phyloP scores from a whole-genome alignment of 73 alveolate genomes.

The Urostyla sp. region DNA sequence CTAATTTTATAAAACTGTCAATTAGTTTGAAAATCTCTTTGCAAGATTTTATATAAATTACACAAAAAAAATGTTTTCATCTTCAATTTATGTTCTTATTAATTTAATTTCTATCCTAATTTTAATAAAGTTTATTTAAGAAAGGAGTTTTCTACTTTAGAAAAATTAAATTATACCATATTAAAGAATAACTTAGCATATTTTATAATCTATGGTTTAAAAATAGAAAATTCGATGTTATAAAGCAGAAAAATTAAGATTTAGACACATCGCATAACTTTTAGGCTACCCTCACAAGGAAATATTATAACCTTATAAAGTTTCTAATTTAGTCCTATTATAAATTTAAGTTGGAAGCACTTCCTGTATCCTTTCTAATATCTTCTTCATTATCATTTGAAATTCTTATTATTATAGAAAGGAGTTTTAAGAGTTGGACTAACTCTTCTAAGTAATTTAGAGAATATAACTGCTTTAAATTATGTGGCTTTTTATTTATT shows the following conservation, averaged over 20 bases:
- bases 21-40: conserved; percentile 67
- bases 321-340: background rate
- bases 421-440: conserved; percentile 6
- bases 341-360: too few relatives aligned
- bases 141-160: background rate
- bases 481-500: background rate
- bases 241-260: conserved; percentile 34
- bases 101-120: conserved; percentile 19
- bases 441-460: conserved; percentile 2
- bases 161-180: conserved; percentile 22
- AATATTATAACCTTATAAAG: background rate
- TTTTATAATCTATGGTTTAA: conserved; percentile 29
- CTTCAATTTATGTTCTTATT: conserved; percentile 49
- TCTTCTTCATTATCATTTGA: conserved; percentile 17
- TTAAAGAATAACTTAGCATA: conserved; percentile 58
- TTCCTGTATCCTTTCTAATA: background rate
- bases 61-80: conserved; percentile 52
- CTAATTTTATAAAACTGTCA: conserved; percentile 71
- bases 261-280: conserved; percentile 48
- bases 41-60: conserved; percentile 46
- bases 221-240: conserved; percentile 38
- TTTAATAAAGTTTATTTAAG: conserved; percentile 14
- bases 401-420: conserved; percentile 44
- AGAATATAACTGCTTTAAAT: background rate
- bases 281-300: conserved; percentile 51